phyloP scores from a whole-genome alignment of 352 stramenopile species.

The Globisporangium sylvaticum region DNA sequence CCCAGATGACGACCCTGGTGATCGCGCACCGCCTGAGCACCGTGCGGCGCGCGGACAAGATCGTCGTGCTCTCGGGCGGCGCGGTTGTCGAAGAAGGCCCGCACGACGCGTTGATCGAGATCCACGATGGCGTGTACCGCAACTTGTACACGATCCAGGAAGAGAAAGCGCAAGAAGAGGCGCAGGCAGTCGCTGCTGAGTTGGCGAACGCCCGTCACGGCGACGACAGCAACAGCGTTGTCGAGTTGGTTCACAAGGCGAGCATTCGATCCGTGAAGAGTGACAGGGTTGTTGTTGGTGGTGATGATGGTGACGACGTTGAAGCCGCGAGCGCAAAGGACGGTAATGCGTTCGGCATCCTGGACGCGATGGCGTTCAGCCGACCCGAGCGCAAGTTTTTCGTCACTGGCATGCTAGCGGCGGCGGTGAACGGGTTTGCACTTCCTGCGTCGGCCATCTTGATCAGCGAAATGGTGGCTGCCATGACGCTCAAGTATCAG shows the following conservation, averaged over 20 bases:
- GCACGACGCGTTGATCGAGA: constrained; percentile 40
- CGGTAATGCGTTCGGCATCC: constrained; percentile 21
- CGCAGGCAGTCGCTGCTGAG: no score
- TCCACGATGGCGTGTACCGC: constrained; percentile 74
- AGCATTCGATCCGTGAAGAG: background rate
- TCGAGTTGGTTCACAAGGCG: no score
- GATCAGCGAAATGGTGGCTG: constrained; percentile 27
- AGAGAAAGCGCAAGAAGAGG: constrained; percentile 19
- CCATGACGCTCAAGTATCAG: constrained; percentile 31
- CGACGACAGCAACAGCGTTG: no score
- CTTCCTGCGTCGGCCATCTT: constrained; percentile 28
- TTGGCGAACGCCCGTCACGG: no score
- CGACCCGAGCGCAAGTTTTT: constrained; percentile 38
- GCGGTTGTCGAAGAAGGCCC: constrained; percentile 42
- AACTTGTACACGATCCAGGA: constrained; percentile 67
- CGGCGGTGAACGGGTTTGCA: constrained; percentile 28
- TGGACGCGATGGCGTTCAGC: constrained; percentile 25
- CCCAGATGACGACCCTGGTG: constrained; percentile 19
- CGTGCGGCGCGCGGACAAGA: constrained; percentile 55
- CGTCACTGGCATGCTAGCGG: constrained; percentile 21
- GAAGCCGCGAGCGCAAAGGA: no score
- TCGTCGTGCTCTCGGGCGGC: constrained; percentile 43
- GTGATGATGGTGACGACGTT: no score
- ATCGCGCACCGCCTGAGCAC: constrained; percentile 41
- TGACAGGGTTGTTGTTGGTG: background rate